Evolutionary conservation across 2,329 filamentous ascomycete species (phyloP).

Genomic region (Penicillium paneum): DNA sequence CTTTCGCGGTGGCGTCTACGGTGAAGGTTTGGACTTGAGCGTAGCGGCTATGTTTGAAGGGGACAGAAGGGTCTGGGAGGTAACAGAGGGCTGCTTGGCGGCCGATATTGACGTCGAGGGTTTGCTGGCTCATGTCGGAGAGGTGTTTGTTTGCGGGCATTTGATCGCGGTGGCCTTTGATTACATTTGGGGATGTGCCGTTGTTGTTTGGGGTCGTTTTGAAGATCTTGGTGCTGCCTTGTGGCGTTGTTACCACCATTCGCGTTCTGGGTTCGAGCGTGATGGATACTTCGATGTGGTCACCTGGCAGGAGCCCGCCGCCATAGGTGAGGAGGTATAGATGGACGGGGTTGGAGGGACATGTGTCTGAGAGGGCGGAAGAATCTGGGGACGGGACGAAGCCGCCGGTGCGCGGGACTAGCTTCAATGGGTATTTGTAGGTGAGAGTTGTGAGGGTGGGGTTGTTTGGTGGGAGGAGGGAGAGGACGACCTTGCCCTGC

Average conservation of each 20-base stretch:
- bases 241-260: constrained; percentile 59
- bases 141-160: constrained; percentile 40
- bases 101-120: constrained; percentile 49
- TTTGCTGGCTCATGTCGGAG: constrained; percentile 47
- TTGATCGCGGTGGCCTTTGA: constrained; percentile 26
- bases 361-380: constrained; percentile 19
- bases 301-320: constrained; percentile 85
- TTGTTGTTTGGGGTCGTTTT: constrained; percentile 57
- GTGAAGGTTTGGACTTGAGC: constrained; percentile 78
- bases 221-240: constrained; percentile 94
- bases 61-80: constrained; percentile 89
- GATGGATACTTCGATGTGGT: constrained; percentile 71
- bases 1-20: constrained; percentile 45
- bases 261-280: constrained; percentile 62
- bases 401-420: constrained; percentile 74
- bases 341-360: constrained; percentile 58
- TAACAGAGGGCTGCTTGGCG: constrained; percentile 55
- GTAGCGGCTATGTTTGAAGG: constrained; percentile 80
- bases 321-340: constrained; percentile 93
- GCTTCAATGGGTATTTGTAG: constrained; percentile 92
- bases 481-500: constrained; percentile 71
- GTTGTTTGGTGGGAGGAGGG: constrained; percentile 65
- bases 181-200: constrained; percentile 19
- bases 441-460: constrained; percentile 71
- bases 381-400: constrained; percentile 51